phyloP scores from a whole-genome alignment of 139 green algal species.

The Astrephomene gubernaculifera region DNA sequence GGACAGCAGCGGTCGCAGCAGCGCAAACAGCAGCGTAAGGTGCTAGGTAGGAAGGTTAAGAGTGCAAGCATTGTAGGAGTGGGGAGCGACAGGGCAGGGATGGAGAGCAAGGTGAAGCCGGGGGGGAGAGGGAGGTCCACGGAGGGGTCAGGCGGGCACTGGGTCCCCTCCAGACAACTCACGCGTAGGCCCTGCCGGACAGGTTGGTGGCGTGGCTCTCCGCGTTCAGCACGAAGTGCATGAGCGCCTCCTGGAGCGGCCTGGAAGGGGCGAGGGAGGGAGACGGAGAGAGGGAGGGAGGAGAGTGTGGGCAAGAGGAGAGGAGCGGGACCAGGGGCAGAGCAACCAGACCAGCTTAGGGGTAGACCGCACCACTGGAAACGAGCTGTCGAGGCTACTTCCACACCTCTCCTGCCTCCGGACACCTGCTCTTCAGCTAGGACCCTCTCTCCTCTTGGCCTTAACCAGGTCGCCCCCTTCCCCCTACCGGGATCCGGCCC shows the following conservation, averaged over 20 bases:
- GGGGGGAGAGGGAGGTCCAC: too few species aligned
- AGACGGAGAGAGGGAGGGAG: not conserved
- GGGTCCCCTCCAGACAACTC: too few species aligned
- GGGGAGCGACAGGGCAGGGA: not conserved
- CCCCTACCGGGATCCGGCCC: not conserved
- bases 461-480: not conserved
- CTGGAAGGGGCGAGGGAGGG: not conserved
- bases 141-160: too few species aligned
- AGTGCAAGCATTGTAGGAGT: not conserved
- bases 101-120: not conserved
- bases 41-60: not conserved
- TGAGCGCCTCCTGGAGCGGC: constrained; percentile 31
- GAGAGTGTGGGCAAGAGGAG: not conserved
- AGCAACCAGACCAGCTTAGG: too few species aligned
- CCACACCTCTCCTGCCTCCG: too few species aligned
- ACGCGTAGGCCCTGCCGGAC: constrained; percentile 2
- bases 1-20: not conserved
- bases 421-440: too few species aligned
- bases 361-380: too few species aligned
- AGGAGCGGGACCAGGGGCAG: too few species aligned
- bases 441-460: too few species aligned
- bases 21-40: not conserved
- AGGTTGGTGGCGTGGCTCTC: constrained; percentile 8
- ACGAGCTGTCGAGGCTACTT: too few species aligned
- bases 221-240: constrained; percentile 28